Evolutionary conservation across 129 eudicot species (phyloP), one percentile per base, ranked within the genome.

Genomic region (Helichrysum umbraculigerum): DNA sequence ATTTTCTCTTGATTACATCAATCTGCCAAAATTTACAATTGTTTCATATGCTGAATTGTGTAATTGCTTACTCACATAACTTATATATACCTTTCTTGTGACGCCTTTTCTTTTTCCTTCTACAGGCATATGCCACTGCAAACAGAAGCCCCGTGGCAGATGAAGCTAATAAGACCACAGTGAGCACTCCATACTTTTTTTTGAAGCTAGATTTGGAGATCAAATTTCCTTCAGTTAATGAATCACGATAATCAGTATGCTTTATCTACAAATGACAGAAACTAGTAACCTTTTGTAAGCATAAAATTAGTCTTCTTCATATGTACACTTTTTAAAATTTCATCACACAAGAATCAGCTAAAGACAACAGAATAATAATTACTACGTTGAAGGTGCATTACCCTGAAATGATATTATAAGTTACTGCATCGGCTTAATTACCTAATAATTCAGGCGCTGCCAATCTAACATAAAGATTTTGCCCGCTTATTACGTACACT

Each of bases 381-480:
- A 29, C 37, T 12, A 12, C 14, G 11, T 63, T 3, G 33, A 20
- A 29, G 34, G 22, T 16, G 5, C 70, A 65, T 65, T 14, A 16
- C 6, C 34, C 33, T 3, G 44, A 17, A 32, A 65, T 65, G 47
- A 9, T 6, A 65, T 65, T 65, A 65, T 65, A 12, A 59, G 12
- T 3, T 59, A 59, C 12, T n/a, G 29, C 19, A n/a, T 2, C 1
- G 3, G 21, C 34, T 56, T 32, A 42, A 42, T 1, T 42, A 66
- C 72, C 79, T 19, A 32, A n/a, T 74, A 77, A 76, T 30, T 84
- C 87, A 9, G 82, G 66, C 56, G 76, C 72, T 15, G 71, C 69
- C 50, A 80, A 44, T 59, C 64, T 84, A 22, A 84, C 73, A 68
- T 84, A 84, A 71, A 84, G 76, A 65, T 70, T 77, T 19, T 79